A percentile compares a stretch with the other conserved stretches of the same genome.
Evolutionary conservation across 768 basidiomycete species (phyloP).

Genomic region (Glaciozyma martinii): DNA sequence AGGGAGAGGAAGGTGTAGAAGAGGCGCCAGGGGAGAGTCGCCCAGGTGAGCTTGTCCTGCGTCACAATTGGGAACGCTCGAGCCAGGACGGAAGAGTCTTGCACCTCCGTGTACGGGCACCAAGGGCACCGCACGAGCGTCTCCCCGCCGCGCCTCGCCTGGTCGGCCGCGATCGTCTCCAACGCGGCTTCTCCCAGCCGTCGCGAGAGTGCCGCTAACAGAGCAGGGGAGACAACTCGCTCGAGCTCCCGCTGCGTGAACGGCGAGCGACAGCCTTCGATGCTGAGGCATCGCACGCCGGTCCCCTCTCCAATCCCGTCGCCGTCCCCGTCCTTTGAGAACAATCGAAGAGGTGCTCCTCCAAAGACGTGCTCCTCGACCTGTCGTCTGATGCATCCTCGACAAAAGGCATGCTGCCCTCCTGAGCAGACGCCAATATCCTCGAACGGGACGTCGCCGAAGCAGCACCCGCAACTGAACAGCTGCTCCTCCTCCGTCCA

Average conservation of each 20-base stretch:
- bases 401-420: slow-evolving; percentile 1
- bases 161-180: not conserved
- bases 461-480: slow-evolving; percentile 9
- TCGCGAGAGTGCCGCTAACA: not conserved
- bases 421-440: not conserved
- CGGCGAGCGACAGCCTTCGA: not conserved
- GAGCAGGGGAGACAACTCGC: not conserved
- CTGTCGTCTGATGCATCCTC: not conserved
- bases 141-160: not conserved
- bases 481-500: not conserved
- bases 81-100: not conserved
- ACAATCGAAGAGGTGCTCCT: not conserved
- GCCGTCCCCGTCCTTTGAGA: not conserved
- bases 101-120: slow-evolving; percentile 7
- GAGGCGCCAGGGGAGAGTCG: not conserved
- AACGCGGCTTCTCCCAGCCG: not conserved
- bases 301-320: not conserved
- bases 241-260: not conserved
- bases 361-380: not conserved
- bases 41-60: not conserved
- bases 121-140: slow-evolving; percentile 1
- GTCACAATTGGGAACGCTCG: not conserved
- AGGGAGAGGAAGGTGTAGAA: not conserved
- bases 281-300: not conserved
- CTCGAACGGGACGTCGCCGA: not conserved